Percentiles rank a stretch among this genome's conserved stretches.
Evolutionary conservation across 2,329 filamentous ascomycete genomes (phyloP).

Genomic region (Botrytis squamosa): DNA sequence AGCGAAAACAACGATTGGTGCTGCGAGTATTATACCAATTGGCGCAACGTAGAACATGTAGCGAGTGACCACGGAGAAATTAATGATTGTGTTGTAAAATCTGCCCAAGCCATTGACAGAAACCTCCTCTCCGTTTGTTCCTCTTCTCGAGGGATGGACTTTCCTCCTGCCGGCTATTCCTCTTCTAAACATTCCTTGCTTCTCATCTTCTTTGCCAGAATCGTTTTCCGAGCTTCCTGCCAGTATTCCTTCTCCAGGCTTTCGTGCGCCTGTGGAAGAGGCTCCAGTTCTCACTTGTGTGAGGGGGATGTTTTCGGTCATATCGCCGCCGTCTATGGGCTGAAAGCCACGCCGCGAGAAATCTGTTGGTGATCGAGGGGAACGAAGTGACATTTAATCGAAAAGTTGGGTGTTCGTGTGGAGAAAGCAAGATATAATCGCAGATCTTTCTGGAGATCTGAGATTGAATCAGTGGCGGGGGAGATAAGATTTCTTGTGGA

Average conservation of each 20-base stretch:
- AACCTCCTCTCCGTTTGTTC: slow-evolving; percentile 51
- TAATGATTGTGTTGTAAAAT: slow-evolving; percentile 63
- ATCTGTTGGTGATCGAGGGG: slow-evolving; percentile 31
- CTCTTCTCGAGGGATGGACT: slow-evolving; percentile 43
- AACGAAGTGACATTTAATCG: slow-evolving; percentile 34
- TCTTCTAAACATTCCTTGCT: slow-evolving; percentile 31
- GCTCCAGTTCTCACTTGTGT: slow-evolving; percentile 54
- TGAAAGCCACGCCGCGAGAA: slow-evolving; percentile 35
- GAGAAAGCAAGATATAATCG: not conserved
- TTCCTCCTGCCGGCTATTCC: slow-evolving; percentile 48
- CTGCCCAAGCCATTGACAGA: slow-evolving; percentile 64
- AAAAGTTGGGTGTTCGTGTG: not conserved
- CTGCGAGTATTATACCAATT: slow-evolving; percentile 58
- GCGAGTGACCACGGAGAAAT: slow-evolving; percentile 61
- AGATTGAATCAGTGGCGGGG: not conserved
- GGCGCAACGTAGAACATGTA: slow-evolving; percentile 69
- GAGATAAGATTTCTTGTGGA: slow-evolving; percentile 2
- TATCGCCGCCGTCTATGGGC: slow-evolving; percentile 31
- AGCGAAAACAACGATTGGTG: slow-evolving; percentile 55
- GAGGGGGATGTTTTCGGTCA: slow-evolving; percentile 51
- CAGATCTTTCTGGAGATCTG: not conserved
- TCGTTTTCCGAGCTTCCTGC: slow-evolving; percentile 18
- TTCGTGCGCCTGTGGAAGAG: slow-evolving; percentile 55
- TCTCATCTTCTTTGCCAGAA: slow-evolving; percentile 31
- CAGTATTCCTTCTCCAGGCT: slow-evolving; percentile 43